Evolutionary conservation across 2,329 filamentous ascomycete genomes (phyloP).

Genomic region (Pochonia chlamydosporia): DNA sequence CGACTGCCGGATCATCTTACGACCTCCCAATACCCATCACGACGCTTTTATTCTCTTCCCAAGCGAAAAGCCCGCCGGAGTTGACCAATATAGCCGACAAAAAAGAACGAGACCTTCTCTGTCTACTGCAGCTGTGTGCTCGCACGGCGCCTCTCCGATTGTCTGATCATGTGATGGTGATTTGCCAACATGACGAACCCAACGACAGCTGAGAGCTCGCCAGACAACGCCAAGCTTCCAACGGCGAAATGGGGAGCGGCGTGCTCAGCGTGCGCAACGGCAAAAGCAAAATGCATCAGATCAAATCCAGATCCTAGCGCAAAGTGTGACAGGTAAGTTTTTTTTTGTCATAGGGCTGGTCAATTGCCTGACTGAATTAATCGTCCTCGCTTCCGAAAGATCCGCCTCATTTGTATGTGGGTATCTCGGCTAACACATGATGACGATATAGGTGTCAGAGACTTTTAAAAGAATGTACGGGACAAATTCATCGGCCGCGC

Average conservation of each 20-base stretch:
- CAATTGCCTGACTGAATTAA: not conserved
- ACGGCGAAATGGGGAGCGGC: slow-evolving; percentile 44
- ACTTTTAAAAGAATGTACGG: slow-evolving; percentile 40
- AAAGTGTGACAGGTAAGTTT: slow-evolving; percentile 40
- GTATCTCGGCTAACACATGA: slow-evolving; percentile 3
- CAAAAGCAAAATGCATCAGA: slow-evolving; percentile 46
- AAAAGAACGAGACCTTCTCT: not conserved
- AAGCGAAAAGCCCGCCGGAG: slow-evolving; percentile 13
- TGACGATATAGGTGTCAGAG: slow-evolving; percentile 35
- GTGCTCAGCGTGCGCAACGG: slow-evolving; percentile 40
- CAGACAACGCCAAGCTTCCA: slow-evolving; percentile 23
- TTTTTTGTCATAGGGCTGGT: not conserved
- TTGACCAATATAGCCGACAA: slow-evolving; percentile 9
- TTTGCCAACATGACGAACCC: slow-evolving; percentile 4
- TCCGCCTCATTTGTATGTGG: not conserved
- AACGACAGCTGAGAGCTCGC: not conserved
- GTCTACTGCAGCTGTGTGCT: not conserved
- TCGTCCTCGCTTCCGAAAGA: not conserved
- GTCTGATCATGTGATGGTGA: slow-evolving; percentile 7
- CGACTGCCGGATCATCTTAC: slow-evolving; percentile 1
- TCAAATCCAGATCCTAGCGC: slow-evolving; percentile 27
- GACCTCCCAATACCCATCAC: not conserved
- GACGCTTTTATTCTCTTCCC: not conserved
- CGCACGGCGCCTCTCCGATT: not conserved
- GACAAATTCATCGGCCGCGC: slow-evolving; percentile 41